Evolutionary conservation across 2,329 filamentous ascomycete species (phyloP), one percentile per base, ranked within the genome.

Genomic region (Aspergillus eucalypticola): DNA sequence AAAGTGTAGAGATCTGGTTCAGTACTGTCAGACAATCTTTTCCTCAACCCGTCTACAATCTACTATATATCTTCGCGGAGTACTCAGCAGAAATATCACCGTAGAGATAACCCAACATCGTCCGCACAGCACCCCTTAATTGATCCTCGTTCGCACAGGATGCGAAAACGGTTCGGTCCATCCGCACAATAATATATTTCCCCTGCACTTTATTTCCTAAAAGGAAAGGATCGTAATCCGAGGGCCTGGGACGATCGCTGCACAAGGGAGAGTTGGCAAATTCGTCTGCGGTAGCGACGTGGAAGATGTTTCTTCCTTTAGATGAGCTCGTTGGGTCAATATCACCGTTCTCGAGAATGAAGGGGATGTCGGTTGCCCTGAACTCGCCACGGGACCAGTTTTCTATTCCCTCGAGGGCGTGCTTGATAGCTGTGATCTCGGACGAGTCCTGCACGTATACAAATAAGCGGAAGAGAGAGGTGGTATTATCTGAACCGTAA

Each of bases 161-260:
- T 5, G 73, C 74, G 65, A 72, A 78, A 3, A 76, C 66, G 51
- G 75, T 73, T 1, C 74, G 66, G 58, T 76, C 75, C 1, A 65
- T 66, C 52, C 75, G 63, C 15, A 77, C 49, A 49, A 77, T 66
- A 8, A 73, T 65, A 62, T 69, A 76, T 46, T 8, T 67, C 65
- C 2, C 60, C 51, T 57, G 57, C 4, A 72, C 51, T 19, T 67
- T 67, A 27, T 61, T 66, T 17, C 62, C 49, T 10, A 76, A 61
- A 6, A 70, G 63, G 19, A 60, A 48, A 19, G 66, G 62, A 48
- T 75, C 67, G 57, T 76, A 75, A 8, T 65, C 61, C 10, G 60
- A 56, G 2, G 74, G 74, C 11, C 61, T 61, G 1, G 73, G 73
- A 13, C 74, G 66, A n/a, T 60, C 62, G 23, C 56, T 57, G 55